These are phyloP conservation scores for Manihot esculenta DNA, from an alignment of 441 rosid species.

Conservation along the genomic window DNA sequence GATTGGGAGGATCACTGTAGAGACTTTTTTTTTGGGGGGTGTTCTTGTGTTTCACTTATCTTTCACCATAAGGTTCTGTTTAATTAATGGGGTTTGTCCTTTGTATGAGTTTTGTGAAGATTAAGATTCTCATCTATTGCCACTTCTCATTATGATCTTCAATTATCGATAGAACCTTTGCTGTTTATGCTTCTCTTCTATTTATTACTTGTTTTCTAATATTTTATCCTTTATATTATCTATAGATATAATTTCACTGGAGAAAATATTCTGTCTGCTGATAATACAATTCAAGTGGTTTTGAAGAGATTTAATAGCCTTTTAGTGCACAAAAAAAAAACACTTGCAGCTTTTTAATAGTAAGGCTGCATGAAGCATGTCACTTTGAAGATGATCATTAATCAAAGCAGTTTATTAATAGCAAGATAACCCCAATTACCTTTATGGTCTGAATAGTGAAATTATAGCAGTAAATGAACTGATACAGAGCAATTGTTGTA, in stretches of 20 bases:
- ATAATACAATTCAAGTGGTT: neutral
- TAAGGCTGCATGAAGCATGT: neutral
- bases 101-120: constrained; percentile 26
- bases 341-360: neutral
- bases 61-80: constrained; percentile 18
- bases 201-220: neutral
- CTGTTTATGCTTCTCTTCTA: neutral
- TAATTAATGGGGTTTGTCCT: constrained; percentile 22
- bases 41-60: constrained; percentile 12
- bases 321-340: neutral
- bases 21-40: constrained; percentile 14
- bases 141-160: constrained; percentile 13
- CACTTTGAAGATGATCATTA: no score
- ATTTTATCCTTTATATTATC: neutral
- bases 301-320: neutral
- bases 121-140: constrained; percentile 2
- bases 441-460: neutral
- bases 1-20: constrained; percentile 23
- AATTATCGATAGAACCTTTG: constrained; percentile 4
- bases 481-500: neutral
- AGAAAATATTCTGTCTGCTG: neutral
- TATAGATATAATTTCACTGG: neutral
- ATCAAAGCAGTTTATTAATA: no score
- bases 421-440: no score
- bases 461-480: neutral